Base-by-base conservation (phyloP, 73 alveolate species). In the Paramecium caudatum region DNA sequence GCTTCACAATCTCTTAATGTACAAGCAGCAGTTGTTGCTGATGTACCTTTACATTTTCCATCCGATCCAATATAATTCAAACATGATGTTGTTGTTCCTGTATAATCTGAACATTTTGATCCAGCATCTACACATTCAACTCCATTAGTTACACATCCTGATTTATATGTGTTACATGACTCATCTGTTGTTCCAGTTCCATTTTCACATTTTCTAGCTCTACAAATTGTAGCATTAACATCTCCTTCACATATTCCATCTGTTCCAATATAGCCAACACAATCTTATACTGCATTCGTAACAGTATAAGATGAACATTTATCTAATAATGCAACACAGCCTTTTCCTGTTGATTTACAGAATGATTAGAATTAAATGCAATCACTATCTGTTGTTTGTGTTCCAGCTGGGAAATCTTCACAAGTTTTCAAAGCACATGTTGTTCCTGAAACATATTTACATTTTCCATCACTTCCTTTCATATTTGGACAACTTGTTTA, bases 101-200 rank as follows among this genome's bases (percentile, higher is more conserved):
- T 21, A 4, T 39, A 74, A 36, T 23, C 16, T 2, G 88, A 36
- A 23, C 88, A 74, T 21, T n/a, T 10, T 45, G 30, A n/a, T 13
- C 36, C 19, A 12, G 32, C 10, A 16, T 16, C 23, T 0, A 39
- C 88, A 17, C 88, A 74, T 41, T 41, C 25, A 39, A 39, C 17
- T 74, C 88, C 88, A 74, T 74, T 74, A 3, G 69, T 74, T 17
- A 74, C 21, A 74, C 88, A 74, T n/a, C 88, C 88, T 34, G 32
- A 16, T 15, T 45, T 36, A 23, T 74, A 74, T 0, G 49, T n/a
- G 17, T 37, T 39, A 30, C 88, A 74, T 7, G 17, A 32, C 21
- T 37, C 45, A 74, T 74, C 46, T 74, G 88, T 34, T 41, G 49
- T 74, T 19, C 36, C n/a, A 16, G 25, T 15, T 36, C 55, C 88